These are phyloP conservation scores for Backusella macrospora DNA, from an alignment of 192 early-diverging fungal genomes.

Conservation along the genomic window DNA sequence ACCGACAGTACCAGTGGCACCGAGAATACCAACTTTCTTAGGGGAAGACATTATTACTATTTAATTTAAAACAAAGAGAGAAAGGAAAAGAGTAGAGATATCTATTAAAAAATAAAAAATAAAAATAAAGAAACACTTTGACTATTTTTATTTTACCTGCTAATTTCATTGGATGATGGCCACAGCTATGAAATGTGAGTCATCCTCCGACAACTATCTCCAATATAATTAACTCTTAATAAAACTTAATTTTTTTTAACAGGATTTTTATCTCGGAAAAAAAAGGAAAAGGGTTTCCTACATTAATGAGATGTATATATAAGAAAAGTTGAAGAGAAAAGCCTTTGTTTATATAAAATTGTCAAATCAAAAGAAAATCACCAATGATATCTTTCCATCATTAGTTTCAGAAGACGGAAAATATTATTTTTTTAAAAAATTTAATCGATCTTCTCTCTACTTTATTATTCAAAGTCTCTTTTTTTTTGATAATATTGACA, in stretches of 20 bases:
- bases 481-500: no score
- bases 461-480: no score
- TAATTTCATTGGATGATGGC: constrained; percentile 8
- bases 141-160: constrained; percentile 8
- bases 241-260: neutral
- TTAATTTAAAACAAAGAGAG: neutral
- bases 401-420: no score
- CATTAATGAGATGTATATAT: no score
- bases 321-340: no score
- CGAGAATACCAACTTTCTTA: constrained; percentile 85
- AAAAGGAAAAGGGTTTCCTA: no score
- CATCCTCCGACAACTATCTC: neutral
- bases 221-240: neutral
- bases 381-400: no score
- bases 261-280: neutral
- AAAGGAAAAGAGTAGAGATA: constrained; percentile 1
- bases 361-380: no score
- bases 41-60: constrained; percentile 21
- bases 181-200: constrained; percentile 8
- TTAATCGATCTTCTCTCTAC: no score
- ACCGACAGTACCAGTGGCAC: constrained; percentile 97
- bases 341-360: no score
- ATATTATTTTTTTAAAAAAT: no score
- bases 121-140: neutral
- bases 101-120: neutral